Conservation (phyloP, 371 early-diverging fungal genomes). For the Zychaea mexicana region DNA sequence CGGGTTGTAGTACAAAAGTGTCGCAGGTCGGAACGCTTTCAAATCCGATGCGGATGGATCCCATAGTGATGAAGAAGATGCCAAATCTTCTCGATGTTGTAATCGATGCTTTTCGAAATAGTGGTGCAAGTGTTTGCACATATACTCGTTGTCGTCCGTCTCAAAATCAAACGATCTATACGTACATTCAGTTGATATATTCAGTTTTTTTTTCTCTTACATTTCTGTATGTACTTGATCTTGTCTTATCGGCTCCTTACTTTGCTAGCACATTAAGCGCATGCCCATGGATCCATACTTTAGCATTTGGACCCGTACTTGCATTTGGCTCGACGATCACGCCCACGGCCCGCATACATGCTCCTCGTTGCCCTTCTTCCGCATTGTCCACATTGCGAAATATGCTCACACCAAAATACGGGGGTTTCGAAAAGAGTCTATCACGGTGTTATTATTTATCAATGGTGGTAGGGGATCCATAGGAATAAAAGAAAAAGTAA, state of each 20-base stretch:
- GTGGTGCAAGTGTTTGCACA: background rate
- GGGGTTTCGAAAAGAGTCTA: constrained; percentile 56
- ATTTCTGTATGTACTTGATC: background rate
- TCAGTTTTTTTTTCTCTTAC: too few relatives aligned
- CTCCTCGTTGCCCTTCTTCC: constrained; percentile 44
- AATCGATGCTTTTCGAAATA: background rate
- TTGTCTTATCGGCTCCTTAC: background rate
- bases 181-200: too few relatives aligned
- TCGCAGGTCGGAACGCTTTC: background rate
- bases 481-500: background rate
- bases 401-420: constrained; percentile 52
- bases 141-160: background rate
- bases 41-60: background rate
- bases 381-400: constrained; percentile 45
- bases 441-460: too few relatives aligned
- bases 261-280: constrained; percentile 26
- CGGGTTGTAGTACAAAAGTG: background rate
- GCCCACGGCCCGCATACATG: constrained; percentile 60
- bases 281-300: constrained; percentile 52
- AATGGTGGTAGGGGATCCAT: too few relatives aligned
- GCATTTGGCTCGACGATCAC: constrained; percentile 50
- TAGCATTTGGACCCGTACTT: constrained; percentile 47
- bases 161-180: background rate
- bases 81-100: constrained; percentile 2
- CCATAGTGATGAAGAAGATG: background rate